These are phyloP conservation scores for Inga oerstediana DNA, from an alignment of 306 rosid species.

Conservation along the genomic window DNA sequence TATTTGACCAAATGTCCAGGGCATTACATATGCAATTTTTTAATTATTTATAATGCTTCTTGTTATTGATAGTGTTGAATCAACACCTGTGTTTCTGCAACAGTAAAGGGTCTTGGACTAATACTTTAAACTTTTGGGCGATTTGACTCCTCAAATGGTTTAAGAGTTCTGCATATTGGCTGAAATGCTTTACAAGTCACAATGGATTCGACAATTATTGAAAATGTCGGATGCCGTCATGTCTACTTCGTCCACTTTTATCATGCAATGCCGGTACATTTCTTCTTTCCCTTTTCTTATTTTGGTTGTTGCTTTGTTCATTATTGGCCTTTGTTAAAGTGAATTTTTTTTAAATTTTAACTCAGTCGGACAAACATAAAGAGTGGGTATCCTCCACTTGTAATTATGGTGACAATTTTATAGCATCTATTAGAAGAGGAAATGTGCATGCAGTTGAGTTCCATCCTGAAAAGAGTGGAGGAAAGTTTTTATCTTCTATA, in stretches of 20 bases:
- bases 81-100: slow-evolving; percentile 40
- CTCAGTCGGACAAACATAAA: slow-evolving; percentile 17
- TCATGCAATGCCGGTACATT: slow-evolving; percentile 79
- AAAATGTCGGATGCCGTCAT: slow-evolving; percentile 74
- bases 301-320: slow-evolving; percentile 18
- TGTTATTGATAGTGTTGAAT: slow-evolving; percentile 19
- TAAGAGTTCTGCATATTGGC: slow-evolving; percentile 94
- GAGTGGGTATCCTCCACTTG: slow-evolving; percentile 91
- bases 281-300: not conserved
- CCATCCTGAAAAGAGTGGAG: too few relatives aligned
- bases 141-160: slow-evolving; percentile 89
- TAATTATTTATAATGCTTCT: slow-evolving; percentile 1
- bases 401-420: slow-evolving; percentile 83
- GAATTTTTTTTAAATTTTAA: not conserved
- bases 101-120: slow-evolving; percentile 94
- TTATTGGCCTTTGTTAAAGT: slow-evolving; percentile 26
- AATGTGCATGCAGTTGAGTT: slow-evolving; percentile 63
- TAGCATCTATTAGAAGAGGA: slow-evolving; percentile 88
- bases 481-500: not conserved
- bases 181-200: slow-evolving; percentile 81
- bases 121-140: slow-evolving; percentile 89
- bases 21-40: not conserved
- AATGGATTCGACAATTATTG: slow-evolving; percentile 73
- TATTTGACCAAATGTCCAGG: slow-evolving; percentile 2
- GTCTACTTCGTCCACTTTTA: slow-evolving; percentile 96